Conservation (phyloP, 805 yeast species). For the Cyberlindnera japonica region DNA sequence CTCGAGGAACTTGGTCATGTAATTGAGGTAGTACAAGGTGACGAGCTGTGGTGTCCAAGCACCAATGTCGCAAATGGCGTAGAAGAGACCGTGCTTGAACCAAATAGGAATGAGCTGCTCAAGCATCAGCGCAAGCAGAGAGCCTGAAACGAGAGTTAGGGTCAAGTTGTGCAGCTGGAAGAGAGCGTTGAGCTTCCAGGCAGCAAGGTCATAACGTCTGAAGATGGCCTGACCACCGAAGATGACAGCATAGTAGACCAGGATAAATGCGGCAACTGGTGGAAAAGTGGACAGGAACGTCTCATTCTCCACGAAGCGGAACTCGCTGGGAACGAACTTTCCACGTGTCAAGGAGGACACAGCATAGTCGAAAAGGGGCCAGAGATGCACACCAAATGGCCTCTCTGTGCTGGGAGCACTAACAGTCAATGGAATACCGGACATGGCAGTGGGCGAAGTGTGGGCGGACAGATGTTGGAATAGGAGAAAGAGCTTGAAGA, state of each 20-base stretch:
- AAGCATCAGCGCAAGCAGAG: constrained; percentile 61
- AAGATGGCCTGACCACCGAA: constrained; percentile 80
- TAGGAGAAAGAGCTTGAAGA: not conserved
- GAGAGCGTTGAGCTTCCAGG: constrained; percentile 68
- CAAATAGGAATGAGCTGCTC: constrained; percentile 87
- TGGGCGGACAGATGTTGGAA: not conserved
- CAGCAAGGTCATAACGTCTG: constrained; percentile 41
- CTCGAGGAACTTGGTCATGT: constrained; percentile 84
- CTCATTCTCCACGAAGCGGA: constrained; percentile 60
- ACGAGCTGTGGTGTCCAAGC: constrained; percentile 86
- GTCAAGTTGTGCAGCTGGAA: constrained; percentile 84
- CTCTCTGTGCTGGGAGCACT: constrained; percentile 55
- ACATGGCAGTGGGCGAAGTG: not conserved
- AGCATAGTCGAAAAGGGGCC: constrained; percentile 56
- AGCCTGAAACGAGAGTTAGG: constrained; percentile 65
- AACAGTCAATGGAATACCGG: not conserved
- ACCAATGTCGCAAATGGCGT: constrained; percentile 71
- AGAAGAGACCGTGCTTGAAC: constrained; percentile 69
- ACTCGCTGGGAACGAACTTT: constrained; percentile 58
- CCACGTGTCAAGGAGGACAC: constrained; percentile 46
- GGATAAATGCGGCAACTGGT: constrained; percentile 56
- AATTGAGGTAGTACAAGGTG: constrained; percentile 83
- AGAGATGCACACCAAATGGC: constrained; percentile 75
- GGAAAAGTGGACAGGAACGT: constrained; percentile 65
- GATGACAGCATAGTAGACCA: constrained; percentile 71